Conservation (phyloP, 768 basidiomycete genomes). For the Lyophyllum shimeji region DNA sequence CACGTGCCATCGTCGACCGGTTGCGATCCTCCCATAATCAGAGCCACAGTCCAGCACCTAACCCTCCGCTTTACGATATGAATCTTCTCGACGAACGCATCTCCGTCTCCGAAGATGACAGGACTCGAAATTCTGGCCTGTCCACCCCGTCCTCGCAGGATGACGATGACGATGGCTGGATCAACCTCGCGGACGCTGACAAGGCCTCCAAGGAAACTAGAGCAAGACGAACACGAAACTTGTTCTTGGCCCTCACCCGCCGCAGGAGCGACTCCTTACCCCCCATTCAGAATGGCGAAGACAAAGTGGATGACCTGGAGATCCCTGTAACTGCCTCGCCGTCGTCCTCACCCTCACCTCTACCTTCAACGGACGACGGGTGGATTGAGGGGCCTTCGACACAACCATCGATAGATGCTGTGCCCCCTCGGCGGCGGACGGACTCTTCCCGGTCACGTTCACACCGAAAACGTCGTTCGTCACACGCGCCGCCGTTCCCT, state of each 20-base stretch:
- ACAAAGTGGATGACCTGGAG: constrained; percentile 10
- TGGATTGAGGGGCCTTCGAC: constrained; percentile 37
- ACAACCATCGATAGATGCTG: constrained; percentile 4
- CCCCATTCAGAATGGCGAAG: constrained; percentile 21
- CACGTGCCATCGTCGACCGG: constrained; percentile 59
- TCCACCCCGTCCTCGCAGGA: constrained; percentile 33
- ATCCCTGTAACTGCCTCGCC: constrained; percentile 19
- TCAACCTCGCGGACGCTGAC: constrained; percentile 29
- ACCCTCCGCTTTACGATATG: constrained; percentile 30
- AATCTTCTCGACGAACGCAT: constrained; percentile 31
- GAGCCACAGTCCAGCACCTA: constrained; percentile 32
- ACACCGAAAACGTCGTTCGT: constrained; percentile 19
- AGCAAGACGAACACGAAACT: constrained; percentile 39
- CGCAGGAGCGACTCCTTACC: constrained; percentile 40
- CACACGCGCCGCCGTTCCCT: constrained; percentile 9
- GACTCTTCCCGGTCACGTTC: constrained; percentile 17
- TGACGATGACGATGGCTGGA: constrained; percentile 47
- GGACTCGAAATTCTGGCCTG: constrained; percentile 27
- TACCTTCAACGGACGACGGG: constrained; percentile 29
- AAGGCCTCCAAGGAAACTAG: constrained; percentile 27
- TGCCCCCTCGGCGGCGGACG: constrained; percentile 7
- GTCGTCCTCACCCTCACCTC: constrained; percentile 25
- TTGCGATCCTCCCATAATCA: constrained; percentile 36
- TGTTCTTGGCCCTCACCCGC: constrained; percentile 40
- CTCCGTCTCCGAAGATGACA: constrained; percentile 40